phyloP scores from a whole-genome alignment of 495 filamentous ascomycete species.

The Daldinia childiae region DNA sequence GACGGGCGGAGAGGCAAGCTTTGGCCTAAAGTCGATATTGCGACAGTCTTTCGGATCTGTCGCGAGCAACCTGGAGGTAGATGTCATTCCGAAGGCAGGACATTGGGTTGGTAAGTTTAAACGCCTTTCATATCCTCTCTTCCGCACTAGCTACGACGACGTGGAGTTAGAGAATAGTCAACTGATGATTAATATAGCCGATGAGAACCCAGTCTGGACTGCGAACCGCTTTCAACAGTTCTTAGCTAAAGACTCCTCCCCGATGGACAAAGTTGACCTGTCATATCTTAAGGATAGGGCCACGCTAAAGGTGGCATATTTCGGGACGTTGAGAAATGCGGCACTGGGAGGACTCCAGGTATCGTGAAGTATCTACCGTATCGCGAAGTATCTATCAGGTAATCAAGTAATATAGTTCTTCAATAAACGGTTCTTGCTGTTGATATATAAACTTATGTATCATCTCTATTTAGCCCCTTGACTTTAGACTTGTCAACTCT shows the following conservation, averaged over 20 bases:
- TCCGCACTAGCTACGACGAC: neutral
- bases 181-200: slow-evolving; percentile 24
- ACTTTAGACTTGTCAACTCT: neutral
- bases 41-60: neutral
- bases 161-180: neutral
- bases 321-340: neutral
- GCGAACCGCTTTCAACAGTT: slow-evolving; percentile 32
- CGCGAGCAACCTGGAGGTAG: neutral
- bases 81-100: neutral
- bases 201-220: slow-evolving; percentile 43
- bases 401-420: neutral
- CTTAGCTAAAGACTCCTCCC: slow-evolving; percentile 18
- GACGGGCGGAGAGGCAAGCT: neutral
- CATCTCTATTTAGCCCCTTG: neutral
- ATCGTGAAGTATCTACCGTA: neutral
- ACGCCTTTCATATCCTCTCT: neutral
- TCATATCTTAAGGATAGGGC: neutral
- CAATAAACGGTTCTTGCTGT: neutral
- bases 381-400: neutral
- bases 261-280: neutral
- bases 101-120: neutral
- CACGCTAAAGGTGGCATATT: neutral
- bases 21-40: neutral
- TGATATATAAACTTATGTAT: neutral
- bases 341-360: neutral